Conservation (phyloP, 345 rosid species). For the Conringia planisiliqua region DNA sequence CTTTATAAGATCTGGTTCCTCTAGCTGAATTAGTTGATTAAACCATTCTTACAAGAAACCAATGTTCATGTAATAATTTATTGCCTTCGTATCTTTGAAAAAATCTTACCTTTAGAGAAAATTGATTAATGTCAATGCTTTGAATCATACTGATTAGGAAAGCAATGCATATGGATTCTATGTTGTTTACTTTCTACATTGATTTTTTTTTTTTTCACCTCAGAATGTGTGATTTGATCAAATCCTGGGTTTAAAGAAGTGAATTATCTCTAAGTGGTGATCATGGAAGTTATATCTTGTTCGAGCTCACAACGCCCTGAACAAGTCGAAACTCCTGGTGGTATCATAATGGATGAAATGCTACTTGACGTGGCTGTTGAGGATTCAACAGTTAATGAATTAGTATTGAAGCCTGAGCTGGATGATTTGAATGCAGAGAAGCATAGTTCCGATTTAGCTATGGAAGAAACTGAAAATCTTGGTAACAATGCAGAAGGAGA, state of each 20-base stretch:
- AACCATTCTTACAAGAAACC: background rate
- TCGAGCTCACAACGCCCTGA: constrained; percentile 48
- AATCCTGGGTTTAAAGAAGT: constrained; percentile 15
- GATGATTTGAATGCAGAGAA: constrained; percentile 44
- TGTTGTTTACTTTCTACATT: background rate
- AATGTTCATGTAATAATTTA: background rate
- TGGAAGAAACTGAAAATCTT: constrained; percentile 47
- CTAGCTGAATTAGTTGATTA: background rate
- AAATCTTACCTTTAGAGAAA: constrained; percentile 7
- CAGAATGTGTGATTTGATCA: background rate
- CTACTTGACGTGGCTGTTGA: constrained; percentile 37
- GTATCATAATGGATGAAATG: constrained; percentile 32
- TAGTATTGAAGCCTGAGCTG: constrained; percentile 40
- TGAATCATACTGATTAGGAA: background rate
- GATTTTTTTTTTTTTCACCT: background rate
- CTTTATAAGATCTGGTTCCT: background rate
- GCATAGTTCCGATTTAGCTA: constrained; percentile 27
- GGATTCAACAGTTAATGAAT: constrained; percentile 31
- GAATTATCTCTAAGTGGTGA: background rate
- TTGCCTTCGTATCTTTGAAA: background rate
- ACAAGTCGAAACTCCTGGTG: constrained; percentile 39
- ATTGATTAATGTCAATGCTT: background rate
- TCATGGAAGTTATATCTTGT: constrained; percentile 59
- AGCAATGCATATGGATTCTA: background rate
- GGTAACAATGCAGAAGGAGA: constrained; percentile 53